Evolutionary conservation across 2,329 filamentous ascomycete genomes (phyloP), one percentile per base, ranked within the genome.

Genomic region (Ophiosphaerella herpotricha): DNA sequence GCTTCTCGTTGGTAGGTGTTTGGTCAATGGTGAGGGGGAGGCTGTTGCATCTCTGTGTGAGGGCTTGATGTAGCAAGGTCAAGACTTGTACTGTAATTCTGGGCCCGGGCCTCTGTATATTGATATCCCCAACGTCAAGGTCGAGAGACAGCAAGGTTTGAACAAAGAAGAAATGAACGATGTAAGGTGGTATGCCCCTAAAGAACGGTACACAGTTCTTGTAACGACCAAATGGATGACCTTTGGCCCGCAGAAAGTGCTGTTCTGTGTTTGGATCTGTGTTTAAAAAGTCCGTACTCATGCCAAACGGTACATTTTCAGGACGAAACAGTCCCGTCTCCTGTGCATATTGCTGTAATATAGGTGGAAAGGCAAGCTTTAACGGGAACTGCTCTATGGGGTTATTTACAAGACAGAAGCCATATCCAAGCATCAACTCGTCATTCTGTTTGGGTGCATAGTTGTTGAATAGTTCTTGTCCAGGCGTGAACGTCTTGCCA

Each of bases 391-490:
- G 71, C 55, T 82, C 80, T 35, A 76, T 71, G 0, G 76, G 76
- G 34, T 81, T 82, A 36, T 76, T 55, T 5, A 64, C 61, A 12
- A 80, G 69, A 50, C 75, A 78, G 63, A 82, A 82, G 3, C 80
- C 80, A 48, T 82, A 82, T 4, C 80, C 79, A 39, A 80, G 74
- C 2, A 82, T 66, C 2, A 82, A 65, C 57, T 82, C 79, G 53
- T 80, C 78, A 43, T 82, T 82, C 5, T 75, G 70, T 55, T 82
- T 82, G 1, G 79, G 75, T 0, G 76, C 80, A 47, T 82, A 82
- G 57, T 82, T 82, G 61, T 82, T 82, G 66, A 73, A 78, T 2
- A 82, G 63, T 52, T 82, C 75, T 4, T 71, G 66, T 3, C 75
- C 77, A 4, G 65, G 52, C 4, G 58, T 34, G 2, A 77, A 55